Conservation (phyloP, 2,329 filamentous ascomycete species). For the Lojkania enalia region DNA sequence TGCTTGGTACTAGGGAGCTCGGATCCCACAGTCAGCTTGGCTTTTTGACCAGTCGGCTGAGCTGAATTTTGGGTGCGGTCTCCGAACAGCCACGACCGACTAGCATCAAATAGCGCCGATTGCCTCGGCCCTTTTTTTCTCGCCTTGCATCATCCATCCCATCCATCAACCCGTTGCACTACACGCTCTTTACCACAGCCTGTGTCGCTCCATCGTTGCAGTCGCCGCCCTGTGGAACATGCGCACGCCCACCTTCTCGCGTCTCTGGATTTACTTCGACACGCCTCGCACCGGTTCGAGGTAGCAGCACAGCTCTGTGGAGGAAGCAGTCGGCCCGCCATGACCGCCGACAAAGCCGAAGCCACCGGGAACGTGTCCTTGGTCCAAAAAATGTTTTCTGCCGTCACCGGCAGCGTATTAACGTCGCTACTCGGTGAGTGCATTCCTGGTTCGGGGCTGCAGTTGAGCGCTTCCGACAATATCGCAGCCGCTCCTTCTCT, state of each 20-base stretch:
- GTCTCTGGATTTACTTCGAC: slow-evolving; percentile 23
- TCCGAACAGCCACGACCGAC: no score
- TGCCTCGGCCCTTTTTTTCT: not conserved
- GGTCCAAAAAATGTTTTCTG: slow-evolving; percentile 91
- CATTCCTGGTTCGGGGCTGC: slow-evolving; percentile 2
- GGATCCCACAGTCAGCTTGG: no score
- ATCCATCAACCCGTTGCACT: no score
- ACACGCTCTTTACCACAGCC: no score
- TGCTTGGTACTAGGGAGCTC: no score
- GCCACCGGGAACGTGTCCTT: slow-evolving; percentile 70
- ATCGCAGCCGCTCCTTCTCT: slow-evolving; percentile 12
- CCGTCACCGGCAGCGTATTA: slow-evolving; percentile 84
- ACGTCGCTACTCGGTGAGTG: slow-evolving; percentile 82
- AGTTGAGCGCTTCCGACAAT: not conserved
- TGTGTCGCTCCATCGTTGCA: slow-evolving; percentile 7
- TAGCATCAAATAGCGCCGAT: slow-evolving; percentile 7
- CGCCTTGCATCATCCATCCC: slow-evolving; percentile 15
- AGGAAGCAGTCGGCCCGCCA: slow-evolving; percentile 11
- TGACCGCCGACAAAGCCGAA: slow-evolving; percentile 42
- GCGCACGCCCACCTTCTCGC: slow-evolving; percentile 28
- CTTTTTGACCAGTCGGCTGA: no score
- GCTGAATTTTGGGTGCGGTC: no score
- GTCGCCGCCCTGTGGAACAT: slow-evolving; percentile 27
- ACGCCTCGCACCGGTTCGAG: slow-evolving; percentile 33
- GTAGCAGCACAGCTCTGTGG: slow-evolving; percentile 14